Percentiles rank a stretch among this genome's conserved stretches.
phyloP scores from a whole-genome alignment of 352 stramenopile genomes.

The Globisporangium takayamanum region DNA sequence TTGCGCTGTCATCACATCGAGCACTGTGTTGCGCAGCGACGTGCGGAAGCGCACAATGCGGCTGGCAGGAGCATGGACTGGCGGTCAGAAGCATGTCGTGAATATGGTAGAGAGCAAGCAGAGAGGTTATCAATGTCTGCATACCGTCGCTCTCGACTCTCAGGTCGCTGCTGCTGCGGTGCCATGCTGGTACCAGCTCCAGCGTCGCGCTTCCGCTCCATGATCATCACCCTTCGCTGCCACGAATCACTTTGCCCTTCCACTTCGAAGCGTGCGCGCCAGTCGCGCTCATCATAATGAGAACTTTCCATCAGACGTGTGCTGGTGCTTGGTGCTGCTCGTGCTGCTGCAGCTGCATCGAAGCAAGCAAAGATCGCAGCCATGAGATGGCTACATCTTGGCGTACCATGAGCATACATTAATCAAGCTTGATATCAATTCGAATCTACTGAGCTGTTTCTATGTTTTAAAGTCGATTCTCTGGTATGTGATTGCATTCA shows the following conservation, averaged over 20 bases:
- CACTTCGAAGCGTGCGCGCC: no score
- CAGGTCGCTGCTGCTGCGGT: not conserved
- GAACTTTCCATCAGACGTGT: no score
- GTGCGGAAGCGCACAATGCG: slow-evolving; percentile 42
- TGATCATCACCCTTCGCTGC: not conserved
- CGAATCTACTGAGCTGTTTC: not conserved
- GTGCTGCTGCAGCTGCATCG: no score
- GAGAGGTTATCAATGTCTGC: not conserved
- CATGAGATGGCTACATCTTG: not conserved
- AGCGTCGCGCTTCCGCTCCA: slow-evolving; percentile 1
- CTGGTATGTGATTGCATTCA: not conserved
- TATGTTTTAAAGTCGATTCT: not conserved
- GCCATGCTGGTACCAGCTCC: not conserved
- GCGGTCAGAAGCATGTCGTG: no score
- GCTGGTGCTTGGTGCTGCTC: no score
- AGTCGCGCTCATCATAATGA: no score
- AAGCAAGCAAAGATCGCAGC: not conserved
- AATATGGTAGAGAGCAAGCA: not conserved
- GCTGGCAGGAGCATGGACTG: no score
- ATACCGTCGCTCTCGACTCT: slow-evolving; percentile 10
- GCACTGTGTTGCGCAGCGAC: slow-evolving; percentile 71
- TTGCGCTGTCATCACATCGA: slow-evolving; percentile 58
- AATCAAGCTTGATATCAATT: no score
- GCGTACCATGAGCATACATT: no score
- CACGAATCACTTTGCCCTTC: no score